Conservation (phyloP, 176 grass and related monocot genomes). For the Musa schizocarpa region DNA sequence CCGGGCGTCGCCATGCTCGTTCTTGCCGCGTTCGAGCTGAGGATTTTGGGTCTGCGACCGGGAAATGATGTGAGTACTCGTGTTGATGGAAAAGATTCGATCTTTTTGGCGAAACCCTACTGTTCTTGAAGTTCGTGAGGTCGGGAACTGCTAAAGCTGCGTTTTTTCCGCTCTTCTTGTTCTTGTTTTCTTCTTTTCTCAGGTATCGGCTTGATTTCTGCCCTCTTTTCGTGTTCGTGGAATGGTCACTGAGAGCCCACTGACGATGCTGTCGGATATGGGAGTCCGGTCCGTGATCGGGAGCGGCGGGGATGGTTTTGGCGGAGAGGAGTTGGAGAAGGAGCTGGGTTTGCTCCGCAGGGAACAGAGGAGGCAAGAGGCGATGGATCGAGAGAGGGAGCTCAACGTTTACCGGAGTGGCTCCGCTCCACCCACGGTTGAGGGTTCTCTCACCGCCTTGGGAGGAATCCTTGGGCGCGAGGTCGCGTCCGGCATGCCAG, state of each 20-base stretch:
- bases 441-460: conserved; percentile 67
- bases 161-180: neutral
- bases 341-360: conserved; percentile 52
- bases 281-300: conserved; percentile 10
- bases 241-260: neutral
- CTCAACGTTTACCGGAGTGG: conserved; percentile 73
- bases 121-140: neutral
- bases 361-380: conserved; percentile 41
- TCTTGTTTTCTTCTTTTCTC: neutral
- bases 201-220: too few species aligned
- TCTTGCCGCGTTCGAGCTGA: too few species aligned
- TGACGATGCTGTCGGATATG: conserved; percentile 14
- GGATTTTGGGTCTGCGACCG: neutral
- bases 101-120: neutral
- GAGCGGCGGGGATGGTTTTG: conserved; percentile 7
- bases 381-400: conserved; percentile 39
- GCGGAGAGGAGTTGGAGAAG: conserved; percentile 42
- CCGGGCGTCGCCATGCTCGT: neutral
- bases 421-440: conserved; percentile 84
- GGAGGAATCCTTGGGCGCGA: conserved; percentile 30
- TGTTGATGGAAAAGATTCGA: neutral
- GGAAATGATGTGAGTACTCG: neutral
- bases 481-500: conserved; percentile 30
- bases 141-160: neutral
- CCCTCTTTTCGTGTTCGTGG: neutral